phyloP scores from a whole-genome alignment of 371 early-diverging fungal species.

The Capillidium rhysosporum region DNA sequence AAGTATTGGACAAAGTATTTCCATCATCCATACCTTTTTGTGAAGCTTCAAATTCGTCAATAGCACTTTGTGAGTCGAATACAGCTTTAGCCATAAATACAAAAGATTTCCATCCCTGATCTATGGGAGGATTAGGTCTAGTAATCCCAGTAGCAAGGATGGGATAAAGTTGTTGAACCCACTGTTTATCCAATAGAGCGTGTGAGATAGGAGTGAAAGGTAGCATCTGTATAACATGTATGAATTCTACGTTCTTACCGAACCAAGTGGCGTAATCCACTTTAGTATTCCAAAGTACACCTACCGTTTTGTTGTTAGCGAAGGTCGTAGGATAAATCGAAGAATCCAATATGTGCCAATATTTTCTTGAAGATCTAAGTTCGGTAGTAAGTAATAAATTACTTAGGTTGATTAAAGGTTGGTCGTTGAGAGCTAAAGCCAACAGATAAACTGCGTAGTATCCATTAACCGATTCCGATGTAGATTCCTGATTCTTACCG shows the following conservation, averaged over 20 bases:
- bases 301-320: slow-evolving; percentile 35
- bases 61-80: slow-evolving; percentile 14
- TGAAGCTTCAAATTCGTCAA: not conserved
- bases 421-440: slow-evolving; percentile 22
- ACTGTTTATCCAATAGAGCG: slow-evolving; percentile 29
- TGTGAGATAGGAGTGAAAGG: slow-evolving; percentile 47
- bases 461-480: slow-evolving; percentile 54
- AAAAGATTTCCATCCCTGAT: slow-evolving; percentile 26
- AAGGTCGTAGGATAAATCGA: slow-evolving; percentile 23
- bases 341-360: slow-evolving; percentile 18
- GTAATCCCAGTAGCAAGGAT: slow-evolving; percentile 13
- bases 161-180: slow-evolving; percentile 18
- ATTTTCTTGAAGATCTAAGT: slow-evolving; percentile 33
- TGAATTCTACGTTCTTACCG: slow-evolving; percentile 22
- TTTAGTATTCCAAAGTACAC: slow-evolving; percentile 48
- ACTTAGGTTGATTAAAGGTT: slow-evolving; percentile 16
- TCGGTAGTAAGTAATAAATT: slow-evolving; percentile 28
- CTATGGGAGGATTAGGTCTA: slow-evolving; percentile 8
- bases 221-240: slow-evolving; percentile 59
- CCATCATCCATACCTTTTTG: slow-evolving; percentile 27
- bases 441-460: slow-evolving; percentile 47
- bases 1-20: slow-evolving; percentile 28
- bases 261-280: slow-evolving; percentile 30
- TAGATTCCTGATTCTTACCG: slow-evolving; percentile 51
- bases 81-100: slow-evolving; percentile 28